Percentiles rank a stretch among this genome's conserved stretches.
Evolutionary conservation across 108 stramenopile genomes (phyloP).

Genomic region (Conticribra guillardii): DNA sequence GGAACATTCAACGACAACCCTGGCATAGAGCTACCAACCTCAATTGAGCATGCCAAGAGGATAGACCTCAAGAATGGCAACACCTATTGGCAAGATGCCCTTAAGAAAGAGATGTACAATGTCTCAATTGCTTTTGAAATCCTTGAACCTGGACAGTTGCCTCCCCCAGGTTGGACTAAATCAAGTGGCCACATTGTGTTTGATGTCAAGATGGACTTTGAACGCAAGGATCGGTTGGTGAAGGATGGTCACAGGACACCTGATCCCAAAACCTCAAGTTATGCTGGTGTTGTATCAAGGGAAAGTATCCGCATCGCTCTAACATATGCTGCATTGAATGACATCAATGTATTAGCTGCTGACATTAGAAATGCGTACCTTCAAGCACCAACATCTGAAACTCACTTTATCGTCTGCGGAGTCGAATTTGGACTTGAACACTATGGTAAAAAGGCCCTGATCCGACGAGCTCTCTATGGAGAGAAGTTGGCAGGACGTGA

Average conservation of each 20-base stretch:
- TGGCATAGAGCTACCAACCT: conserved; percentile 54
- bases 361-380: conserved; percentile 43
- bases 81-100: conserved; percentile 42
- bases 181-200: conserved; percentile 47
- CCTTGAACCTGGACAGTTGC: neutral
- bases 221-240: no score
- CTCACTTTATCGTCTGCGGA: conserved; percentile 15
- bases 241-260: no score
- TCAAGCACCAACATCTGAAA: conserved; percentile 17
- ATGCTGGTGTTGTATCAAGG: conserved; percentile 50
- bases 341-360: conserved; percentile 7
- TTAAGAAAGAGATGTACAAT: conserved; percentile 59
- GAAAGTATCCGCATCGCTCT: conserved; percentile 51
- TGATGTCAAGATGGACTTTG: conserved; percentile 7
- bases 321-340: conserved; percentile 18
- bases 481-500: conserved; percentile 42
- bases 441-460: conserved; percentile 44
- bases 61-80: conserved; percentile 57
- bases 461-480: conserved; percentile 62
- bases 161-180: no score
- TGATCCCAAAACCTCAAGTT: conserved; percentile 22
- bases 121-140: conserved; percentile 45
- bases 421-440: conserved; percentile 54
- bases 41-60: conserved; percentile 44
- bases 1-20: conserved; percentile 47